Percentiles rank a stretch among this genome's conserved stretches.
Conservation (phyloP, 345 rosid genomes). For the Gossypium anomalum region DNA sequence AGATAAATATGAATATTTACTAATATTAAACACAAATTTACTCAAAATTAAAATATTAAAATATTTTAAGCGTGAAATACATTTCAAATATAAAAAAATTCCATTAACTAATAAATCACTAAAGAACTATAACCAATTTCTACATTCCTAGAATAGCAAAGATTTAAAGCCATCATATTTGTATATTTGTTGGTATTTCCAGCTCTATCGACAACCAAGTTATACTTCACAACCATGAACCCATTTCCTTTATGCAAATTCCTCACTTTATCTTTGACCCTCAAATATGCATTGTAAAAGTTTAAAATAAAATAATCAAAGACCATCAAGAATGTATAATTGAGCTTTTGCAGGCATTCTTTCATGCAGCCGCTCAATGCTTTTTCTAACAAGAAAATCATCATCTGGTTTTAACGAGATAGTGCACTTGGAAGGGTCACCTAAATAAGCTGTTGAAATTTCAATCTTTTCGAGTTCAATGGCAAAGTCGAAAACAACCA, state of each 20-base stretch:
- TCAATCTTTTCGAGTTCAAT: neutral
- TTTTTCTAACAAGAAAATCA: too few species aligned
- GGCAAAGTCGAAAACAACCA: neutral
- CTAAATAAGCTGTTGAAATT: neutral
- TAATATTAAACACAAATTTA: too few species aligned
- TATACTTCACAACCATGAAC: conserved; percentile 44
- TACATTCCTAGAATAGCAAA: conserved; percentile 67
- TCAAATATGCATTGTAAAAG: too few species aligned
- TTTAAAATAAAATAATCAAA: too few species aligned
- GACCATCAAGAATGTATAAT: too few species aligned
- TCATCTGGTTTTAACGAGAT: too few species aligned
- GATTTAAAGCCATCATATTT: conserved; percentile 33
- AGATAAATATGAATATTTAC: too few species aligned
- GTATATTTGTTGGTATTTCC: conserved; percentile 66
- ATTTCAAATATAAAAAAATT: too few species aligned
- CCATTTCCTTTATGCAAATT: conserved; percentile 61
- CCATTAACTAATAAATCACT: neutral
- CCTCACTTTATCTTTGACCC: conserved; percentile 28
- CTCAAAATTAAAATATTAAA: too few species aligned
- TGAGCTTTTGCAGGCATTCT: too few species aligned
- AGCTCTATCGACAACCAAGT: conserved; percentile 44
- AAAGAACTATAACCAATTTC: conserved; percentile 17
- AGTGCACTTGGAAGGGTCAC: neutral
- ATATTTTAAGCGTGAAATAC: too few species aligned
- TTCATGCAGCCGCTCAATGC: too few species aligned